Percentiles rank a stretch among this genome's conserved stretches.
Conservation (phyloP, 2,329 filamentous ascomycete species). For the Lecanicillium sp. region DNA sequence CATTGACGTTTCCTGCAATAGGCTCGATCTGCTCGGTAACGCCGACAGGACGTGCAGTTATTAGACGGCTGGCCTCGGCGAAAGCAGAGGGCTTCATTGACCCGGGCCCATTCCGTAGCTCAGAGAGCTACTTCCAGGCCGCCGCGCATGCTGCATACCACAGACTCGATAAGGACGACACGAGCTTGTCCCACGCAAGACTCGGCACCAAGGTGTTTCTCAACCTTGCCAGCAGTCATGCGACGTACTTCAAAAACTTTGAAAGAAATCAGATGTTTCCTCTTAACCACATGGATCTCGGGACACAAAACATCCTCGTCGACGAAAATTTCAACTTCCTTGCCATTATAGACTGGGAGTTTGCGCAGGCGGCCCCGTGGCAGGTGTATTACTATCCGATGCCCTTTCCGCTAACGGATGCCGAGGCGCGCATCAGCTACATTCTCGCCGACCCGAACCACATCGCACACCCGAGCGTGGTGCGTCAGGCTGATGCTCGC, state of each 20-base stretch:
- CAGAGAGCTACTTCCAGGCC: slow-evolving; percentile 20
- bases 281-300: slow-evolving; percentile 29
- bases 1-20: slow-evolving; percentile 20
- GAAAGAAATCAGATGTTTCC: slow-evolving; percentile 15
- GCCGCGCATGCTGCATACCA: slow-evolving; percentile 15
- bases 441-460: slow-evolving; percentile 19
- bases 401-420: slow-evolving; percentile 23
- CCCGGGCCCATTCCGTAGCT: slow-evolving; percentile 18
- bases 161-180: neutral
- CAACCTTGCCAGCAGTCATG: slow-evolving; percentile 18
- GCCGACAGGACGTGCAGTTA: slow-evolving; percentile 17
- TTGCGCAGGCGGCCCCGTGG: slow-evolving; percentile 26
- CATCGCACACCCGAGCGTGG: slow-evolving; percentile 16
- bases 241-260: slow-evolving; percentile 18
- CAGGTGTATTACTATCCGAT: slow-evolving; percentile 26
- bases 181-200: slow-evolving; percentile 1
- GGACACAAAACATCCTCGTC: slow-evolving; percentile 28
- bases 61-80: slow-evolving; percentile 16
- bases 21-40: slow-evolving; percentile 21
- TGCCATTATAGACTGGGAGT: slow-evolving; percentile 28
- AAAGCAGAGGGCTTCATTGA: neutral
- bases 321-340: slow-evolving; percentile 26
- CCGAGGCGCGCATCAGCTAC: slow-evolving; percentile 13
- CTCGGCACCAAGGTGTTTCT: slow-evolving; percentile 19
- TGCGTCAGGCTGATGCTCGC: slow-evolving; percentile 15